These are phyloP conservation scores for Leccinum broughii DNA, from an alignment of 768 basidiomycete species.

Conservation along the genomic window DNA sequence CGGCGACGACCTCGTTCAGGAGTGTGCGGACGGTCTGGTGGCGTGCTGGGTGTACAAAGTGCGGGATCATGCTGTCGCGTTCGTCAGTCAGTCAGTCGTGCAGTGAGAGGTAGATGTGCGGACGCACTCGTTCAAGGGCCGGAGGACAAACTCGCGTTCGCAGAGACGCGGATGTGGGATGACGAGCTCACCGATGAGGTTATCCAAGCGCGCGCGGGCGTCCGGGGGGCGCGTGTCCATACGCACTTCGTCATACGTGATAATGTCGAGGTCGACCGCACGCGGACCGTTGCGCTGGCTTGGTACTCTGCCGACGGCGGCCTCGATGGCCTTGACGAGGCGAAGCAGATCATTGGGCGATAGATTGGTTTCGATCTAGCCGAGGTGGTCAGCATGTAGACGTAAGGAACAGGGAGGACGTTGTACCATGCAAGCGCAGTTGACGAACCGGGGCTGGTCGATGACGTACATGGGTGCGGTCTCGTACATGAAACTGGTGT, in stretches of 20 bases:
- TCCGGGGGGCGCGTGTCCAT: slow-evolving; percentile 55
- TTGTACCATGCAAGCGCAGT: slow-evolving; percentile 83
- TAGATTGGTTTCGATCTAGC: slow-evolving; percentile 74
- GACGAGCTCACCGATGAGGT: slow-evolving; percentile 66
- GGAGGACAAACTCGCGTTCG: slow-evolving; percentile 91
- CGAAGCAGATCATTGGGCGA: slow-evolving; percentile 56
- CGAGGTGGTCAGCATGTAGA: neutral
- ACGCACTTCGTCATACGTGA: slow-evolving; percentile 66
- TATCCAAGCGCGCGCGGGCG: slow-evolving; percentile 48
- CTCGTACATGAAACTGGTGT: slow-evolving; percentile 92
- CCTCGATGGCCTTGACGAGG: slow-evolving; percentile 74
- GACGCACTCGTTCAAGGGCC: slow-evolving; percentile 81
- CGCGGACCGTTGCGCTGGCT: slow-evolving; percentile 85
- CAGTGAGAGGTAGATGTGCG: no score
- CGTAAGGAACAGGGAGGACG: neutral
- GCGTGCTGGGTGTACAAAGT: slow-evolving; percentile 63
- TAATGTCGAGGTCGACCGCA: slow-evolving; percentile 85
- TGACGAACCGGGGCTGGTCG: slow-evolving; percentile 86
- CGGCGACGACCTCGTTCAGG: slow-evolving; percentile 40
- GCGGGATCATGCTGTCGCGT: slow-evolving; percentile 71
- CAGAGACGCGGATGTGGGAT: slow-evolving; percentile 80
- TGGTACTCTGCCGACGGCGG: slow-evolving; percentile 71
- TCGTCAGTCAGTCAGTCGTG: neutral
- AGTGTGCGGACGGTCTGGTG: slow-evolving; percentile 48
- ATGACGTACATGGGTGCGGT: slow-evolving; percentile 94